phyloP scores from a whole-genome alignment of 2,329 filamentous ascomycete genomes.

The Arthroderma sp. region DNA sequence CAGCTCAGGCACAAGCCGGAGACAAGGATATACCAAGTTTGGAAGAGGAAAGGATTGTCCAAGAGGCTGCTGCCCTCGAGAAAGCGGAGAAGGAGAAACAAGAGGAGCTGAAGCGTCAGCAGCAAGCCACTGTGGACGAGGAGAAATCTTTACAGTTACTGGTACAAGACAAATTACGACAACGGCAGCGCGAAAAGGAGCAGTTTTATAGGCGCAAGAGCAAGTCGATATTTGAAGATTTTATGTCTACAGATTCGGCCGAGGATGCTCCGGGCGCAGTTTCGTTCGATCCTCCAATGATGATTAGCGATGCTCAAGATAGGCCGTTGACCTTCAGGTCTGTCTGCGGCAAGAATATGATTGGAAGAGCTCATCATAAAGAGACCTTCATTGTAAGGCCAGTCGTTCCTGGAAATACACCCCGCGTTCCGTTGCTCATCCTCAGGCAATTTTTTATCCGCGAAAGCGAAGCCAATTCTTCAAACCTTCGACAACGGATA shows the following conservation, averaged over 20 bases:
- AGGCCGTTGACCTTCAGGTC: slow-evolving; percentile 54
- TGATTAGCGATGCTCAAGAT: slow-evolving; percentile 49
- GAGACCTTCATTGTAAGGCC: slow-evolving; percentile 57
- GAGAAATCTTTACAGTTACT: slow-evolving; percentile 27
- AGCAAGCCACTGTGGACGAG: slow-evolving; percentile 28
- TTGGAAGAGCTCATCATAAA: slow-evolving; percentile 53
- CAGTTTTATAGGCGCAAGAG: slow-evolving; percentile 27
- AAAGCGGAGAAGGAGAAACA: slow-evolving; percentile 37
- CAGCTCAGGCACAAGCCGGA: slow-evolving; percentile 61
- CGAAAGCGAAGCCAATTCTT: slow-evolving; percentile 43
- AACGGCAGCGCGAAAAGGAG: slow-evolving; percentile 25
- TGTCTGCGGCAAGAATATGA: slow-evolving; percentile 55
- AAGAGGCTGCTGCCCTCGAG: slow-evolving; percentile 53
- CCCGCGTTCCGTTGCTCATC: slow-evolving; percentile 50
- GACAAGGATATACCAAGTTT: slow-evolving; percentile 70
- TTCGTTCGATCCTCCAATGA: slow-evolving; percentile 33
- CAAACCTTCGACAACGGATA: slow-evolving; percentile 61
- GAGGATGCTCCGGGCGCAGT: slow-evolving; percentile 27
- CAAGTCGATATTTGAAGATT: slow-evolving; percentile 21
- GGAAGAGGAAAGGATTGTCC: slow-evolving; percentile 74
- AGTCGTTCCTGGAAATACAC: slow-evolving; percentile 41
- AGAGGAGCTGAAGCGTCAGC: slow-evolving; percentile 35
- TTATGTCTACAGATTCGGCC: slow-evolving; percentile 16
- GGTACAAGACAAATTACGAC: slow-evolving; percentile 26
- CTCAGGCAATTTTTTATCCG: slow-evolving; percentile 58